These are phyloP conservation scores for Salix exigua DNA, from an alignment of 345 rosid species.

Conservation along the genomic window DNA sequence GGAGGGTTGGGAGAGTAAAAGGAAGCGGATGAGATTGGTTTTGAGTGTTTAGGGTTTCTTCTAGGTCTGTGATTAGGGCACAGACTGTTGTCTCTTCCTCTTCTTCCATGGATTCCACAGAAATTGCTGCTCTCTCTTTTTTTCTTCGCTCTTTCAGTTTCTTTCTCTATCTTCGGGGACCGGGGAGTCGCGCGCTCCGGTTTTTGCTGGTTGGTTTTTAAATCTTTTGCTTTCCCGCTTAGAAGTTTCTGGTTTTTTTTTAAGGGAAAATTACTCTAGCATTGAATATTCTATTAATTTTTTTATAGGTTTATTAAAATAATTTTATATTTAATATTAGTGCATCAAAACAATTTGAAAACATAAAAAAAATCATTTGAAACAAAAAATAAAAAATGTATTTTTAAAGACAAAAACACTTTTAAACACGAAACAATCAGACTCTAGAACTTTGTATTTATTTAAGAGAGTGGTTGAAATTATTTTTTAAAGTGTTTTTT, in stretches of 20 bases:
- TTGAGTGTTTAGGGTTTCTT: constrained; percentile 4
- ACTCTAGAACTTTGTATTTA: rapidly evolving
- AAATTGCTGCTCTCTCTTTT: no score
- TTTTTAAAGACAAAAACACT: no score
- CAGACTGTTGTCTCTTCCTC: constrained; percentile 10
- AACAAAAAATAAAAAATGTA: no score
- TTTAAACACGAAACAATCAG: no score
- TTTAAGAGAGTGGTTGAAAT: rapidly evolving
- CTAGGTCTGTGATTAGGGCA: constrained; percentile 16
- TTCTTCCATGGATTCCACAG: not conserved
- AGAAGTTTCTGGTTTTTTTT: not conserved
- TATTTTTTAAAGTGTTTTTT: no score
- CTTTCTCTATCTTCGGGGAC: not conserved
- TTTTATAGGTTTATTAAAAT: no score
- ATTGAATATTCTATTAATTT: no score
- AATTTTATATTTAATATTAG: no score
- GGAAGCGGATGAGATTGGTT: not conserved
- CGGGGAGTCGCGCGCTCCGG: not conserved
- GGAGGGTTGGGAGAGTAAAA: constrained; percentile 40
- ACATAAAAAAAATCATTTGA: no score
- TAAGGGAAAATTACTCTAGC: no score
- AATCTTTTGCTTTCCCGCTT: not conserved
- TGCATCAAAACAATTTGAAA: no score
- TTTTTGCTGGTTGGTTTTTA: no score
- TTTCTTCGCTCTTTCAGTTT: not conserved